A percentile compares a stretch with the other conserved stretches of the same genome.
Evolutionary conservation across 805 yeast genomes (phyloP).

Genomic region (Myxozyma nipponensis): DNA sequence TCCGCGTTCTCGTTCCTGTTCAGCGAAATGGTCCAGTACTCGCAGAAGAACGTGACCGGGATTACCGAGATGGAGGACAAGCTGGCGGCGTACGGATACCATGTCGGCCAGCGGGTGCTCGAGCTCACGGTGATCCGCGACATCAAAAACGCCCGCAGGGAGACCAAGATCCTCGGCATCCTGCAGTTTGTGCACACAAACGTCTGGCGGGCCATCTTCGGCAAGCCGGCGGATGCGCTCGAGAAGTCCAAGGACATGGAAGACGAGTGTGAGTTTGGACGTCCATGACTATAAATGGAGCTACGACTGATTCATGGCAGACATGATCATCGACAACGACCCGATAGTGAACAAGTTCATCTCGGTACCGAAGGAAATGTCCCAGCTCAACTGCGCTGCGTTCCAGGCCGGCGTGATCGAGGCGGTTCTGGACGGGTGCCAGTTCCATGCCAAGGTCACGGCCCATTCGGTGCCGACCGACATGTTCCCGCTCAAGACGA

Average conservation of each 20-base stretch:
- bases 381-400: conserved; percentile 74
- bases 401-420: conserved; percentile 82
- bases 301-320: conserved; percentile 3
- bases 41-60: conserved; percentile 59
- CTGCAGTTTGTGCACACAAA: conserved; percentile 67
- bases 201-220: conserved; percentile 72
- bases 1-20: conserved; percentile 67
- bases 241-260: conserved; percentile 68
- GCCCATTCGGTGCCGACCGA: conserved; percentile 73
- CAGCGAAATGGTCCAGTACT: conserved; percentile 64
- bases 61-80: conserved; percentile 58
- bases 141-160: conserved; percentile 64
- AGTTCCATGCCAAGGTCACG: conserved; percentile 71
- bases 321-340: conserved; percentile 71
- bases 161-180: conserved; percentile 59
- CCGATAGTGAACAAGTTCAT: conserved; percentile 72
- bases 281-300: background rate
- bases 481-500: conserved; percentile 61
- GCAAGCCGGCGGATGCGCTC: conserved; percentile 66
- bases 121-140: conserved; percentile 69
- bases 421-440: conserved; percentile 70
- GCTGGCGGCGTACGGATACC: conserved; percentile 58
- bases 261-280: conserved; percentile 44
- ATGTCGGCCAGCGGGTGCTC: conserved; percentile 65
- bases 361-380: conserved; percentile 74